Conservation (phyloP, 306 rosid species). For the Calophaca sinica region DNA sequence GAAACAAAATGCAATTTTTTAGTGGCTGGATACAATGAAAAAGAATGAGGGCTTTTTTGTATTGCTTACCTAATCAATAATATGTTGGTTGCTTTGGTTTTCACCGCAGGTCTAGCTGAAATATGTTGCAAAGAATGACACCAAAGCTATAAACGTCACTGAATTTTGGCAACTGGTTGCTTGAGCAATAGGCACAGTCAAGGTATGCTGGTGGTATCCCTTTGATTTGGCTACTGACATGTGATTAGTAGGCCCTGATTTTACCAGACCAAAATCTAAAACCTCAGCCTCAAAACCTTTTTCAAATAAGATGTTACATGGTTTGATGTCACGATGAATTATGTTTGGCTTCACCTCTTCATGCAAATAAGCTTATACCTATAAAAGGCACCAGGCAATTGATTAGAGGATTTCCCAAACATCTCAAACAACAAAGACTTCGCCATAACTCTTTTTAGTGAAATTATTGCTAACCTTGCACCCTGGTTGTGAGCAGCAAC, state of each 20-base stretch:
- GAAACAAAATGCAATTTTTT: no score
- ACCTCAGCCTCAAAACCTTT: conserved; percentile 83
- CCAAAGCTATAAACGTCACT: conserved; percentile 89
- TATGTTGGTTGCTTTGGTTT: no score
- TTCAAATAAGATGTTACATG: conserved; percentile 81
- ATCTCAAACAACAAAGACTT: no score
- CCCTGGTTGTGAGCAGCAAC: no score
- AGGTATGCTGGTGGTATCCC: conserved; percentile 92
- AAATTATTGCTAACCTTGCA: no score
- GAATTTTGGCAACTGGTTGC: conserved; percentile 75
- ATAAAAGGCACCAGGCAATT: conserved; percentile 19
- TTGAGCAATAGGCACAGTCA: conserved; percentile 83
- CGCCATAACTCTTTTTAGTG: no score
- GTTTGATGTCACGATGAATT: conserved; percentile 85
- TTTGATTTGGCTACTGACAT: conserved; percentile 91
- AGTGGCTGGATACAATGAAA: no score
- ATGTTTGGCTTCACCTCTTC: no score
- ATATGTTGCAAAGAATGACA: conserved; percentile 83
- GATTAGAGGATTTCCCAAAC: background rate
- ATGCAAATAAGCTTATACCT: conserved; percentile 86
- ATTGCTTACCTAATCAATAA: no score
- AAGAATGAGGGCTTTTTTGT: no score
- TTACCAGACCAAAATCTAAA: conserved; percentile 81
- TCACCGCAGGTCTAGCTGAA: no score
- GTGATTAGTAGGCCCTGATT: conserved; percentile 75